Evolutionary conservation across 2,329 filamentous ascomycete genomes (phyloP), one percentile per base, ranked within the genome.

Genomic region (Keithomyces neogunnii): DNA sequence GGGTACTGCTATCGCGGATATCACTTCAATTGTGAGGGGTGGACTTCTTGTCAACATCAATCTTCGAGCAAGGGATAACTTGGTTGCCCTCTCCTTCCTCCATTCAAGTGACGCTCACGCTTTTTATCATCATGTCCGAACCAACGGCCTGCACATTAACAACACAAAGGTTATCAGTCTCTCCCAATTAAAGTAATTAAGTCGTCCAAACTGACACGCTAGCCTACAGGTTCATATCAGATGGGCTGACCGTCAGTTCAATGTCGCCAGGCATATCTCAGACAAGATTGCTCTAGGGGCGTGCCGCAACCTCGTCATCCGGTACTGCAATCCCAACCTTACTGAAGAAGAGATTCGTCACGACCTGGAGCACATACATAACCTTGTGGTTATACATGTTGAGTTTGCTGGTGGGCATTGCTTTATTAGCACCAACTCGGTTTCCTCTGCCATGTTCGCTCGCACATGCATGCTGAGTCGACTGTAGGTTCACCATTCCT

Each of bases 361-460:
- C 4, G 86, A 95, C 59, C 74, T 93, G 38, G 85, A 90, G 29
- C 89, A 95, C 63, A 92, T 95, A 54, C 84, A 92, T 70, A 88
- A 88, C 55, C 74, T 95, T 1, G 72, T 85, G 28, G 78, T 95
- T 9, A 74, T 93, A 60, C 78, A 78, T 43, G 69, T 93, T 44
- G 67, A 69, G 6, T 85, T 87, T 64, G 66, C 69, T 3, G 71
- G 74, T 19, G 74, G 74, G 3, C 79, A 82, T 64, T 85, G 79
- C 53, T 80, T 80, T 64, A 81, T 95, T 56, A 83, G 80, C 51
- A 88, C 85, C 6, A 95, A 91, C 65, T 89, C 88, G 0, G 77
- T 95, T 8, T 78, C 85, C 60, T 84, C 86, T 55, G 86, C 88
- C 9, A 76, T 89, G 49, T 88, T 85, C 66, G 88, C 88, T 7